phyloP scores from a whole-genome alignment of 257 asterid species.

The Salvia rosmarinus region DNA sequence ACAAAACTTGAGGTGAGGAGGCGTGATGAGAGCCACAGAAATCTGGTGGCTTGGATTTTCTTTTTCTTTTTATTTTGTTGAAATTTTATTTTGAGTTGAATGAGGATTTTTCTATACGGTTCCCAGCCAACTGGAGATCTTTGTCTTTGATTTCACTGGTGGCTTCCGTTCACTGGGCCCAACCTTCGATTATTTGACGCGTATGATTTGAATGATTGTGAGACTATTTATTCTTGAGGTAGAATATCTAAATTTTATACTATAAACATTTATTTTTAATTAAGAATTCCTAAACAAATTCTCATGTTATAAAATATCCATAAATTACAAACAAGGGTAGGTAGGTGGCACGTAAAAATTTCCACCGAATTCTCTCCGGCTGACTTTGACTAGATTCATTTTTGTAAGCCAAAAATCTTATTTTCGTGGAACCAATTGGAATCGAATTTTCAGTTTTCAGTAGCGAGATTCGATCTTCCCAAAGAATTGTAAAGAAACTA shows the following conservation, averaged over 20 bases:
- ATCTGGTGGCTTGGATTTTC: conserved; percentile 40
- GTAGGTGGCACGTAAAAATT: not conserved
- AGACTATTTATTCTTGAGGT: not conserved
- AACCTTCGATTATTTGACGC: conserved; percentile 18
- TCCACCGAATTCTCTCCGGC: not conserved
- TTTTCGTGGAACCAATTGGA: not conserved
- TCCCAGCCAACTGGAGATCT: too few species aligned
- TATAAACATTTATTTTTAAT: too few species aligned
- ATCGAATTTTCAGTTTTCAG: not conserved
- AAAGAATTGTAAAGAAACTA: not conserved
- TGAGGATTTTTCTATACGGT: conserved; percentile 31
- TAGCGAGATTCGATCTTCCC: not conserved
- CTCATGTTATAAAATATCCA: too few species aligned
- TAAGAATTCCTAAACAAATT: too few species aligned
- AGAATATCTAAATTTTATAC: too few species aligned
- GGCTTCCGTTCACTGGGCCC: conserved; percentile 16
- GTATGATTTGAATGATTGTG: not conserved
- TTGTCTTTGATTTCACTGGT: too few species aligned
- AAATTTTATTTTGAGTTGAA: conserved; percentile 10
- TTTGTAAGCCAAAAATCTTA: not conserved
- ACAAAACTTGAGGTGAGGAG: conserved; percentile 31
- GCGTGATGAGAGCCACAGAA: conserved; percentile 42
- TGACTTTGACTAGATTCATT: not conserved
- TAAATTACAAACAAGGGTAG: too few species aligned
- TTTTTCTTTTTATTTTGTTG: conserved; percentile 10